phyloP scores from a whole-genome alignment of 2,329 filamentous ascomycete genomes.

The Colletotrichum melonis region DNA sequence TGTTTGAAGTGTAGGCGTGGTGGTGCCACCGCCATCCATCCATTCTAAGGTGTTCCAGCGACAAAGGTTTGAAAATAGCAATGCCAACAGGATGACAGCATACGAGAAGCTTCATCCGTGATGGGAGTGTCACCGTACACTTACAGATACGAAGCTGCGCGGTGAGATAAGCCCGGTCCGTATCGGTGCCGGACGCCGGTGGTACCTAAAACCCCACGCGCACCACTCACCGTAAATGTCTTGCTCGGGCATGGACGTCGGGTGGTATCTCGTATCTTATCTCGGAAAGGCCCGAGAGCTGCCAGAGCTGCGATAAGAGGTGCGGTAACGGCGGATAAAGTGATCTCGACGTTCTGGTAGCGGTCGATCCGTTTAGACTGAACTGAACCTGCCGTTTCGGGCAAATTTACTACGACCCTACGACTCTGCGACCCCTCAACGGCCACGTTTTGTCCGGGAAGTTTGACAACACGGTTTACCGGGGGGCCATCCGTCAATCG shows the following conservation, averaged over 20 bases:
- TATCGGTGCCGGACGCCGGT: not conserved
- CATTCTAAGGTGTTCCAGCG: not conserved
- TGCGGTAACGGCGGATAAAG: slow-evolving; percentile 2
- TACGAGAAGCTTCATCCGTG: slow-evolving; percentile 8
- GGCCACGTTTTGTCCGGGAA: not conserved
- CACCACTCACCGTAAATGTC: not conserved
- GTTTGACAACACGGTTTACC: not conserved
- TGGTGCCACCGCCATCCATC: slow-evolving; percentile 8
- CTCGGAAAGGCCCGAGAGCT: not conserved
- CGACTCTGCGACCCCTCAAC: not conserved
- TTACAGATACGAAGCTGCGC: slow-evolving; percentile 4
- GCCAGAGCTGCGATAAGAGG: not conserved
- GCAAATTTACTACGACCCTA: not conserved
- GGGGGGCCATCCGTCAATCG: not conserved
- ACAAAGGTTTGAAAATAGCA: slow-evolving; percentile 21
- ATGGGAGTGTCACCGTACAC: not conserved
- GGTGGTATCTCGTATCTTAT: not conserved
- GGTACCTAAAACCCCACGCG: not conserved
- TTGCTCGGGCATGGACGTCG: too few species aligned
- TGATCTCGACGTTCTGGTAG: not conserved
- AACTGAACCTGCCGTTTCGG: not conserved
- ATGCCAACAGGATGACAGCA: slow-evolving; percentile 17
- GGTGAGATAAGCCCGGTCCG: slow-evolving; percentile 4
- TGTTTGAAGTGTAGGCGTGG: slow-evolving; percentile 3
- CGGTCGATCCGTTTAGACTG: not conserved